phyloP scores from a whole-genome alignment of 2,329 filamentous ascomycete species.

The Chaetomiaceae sp. region DNA sequence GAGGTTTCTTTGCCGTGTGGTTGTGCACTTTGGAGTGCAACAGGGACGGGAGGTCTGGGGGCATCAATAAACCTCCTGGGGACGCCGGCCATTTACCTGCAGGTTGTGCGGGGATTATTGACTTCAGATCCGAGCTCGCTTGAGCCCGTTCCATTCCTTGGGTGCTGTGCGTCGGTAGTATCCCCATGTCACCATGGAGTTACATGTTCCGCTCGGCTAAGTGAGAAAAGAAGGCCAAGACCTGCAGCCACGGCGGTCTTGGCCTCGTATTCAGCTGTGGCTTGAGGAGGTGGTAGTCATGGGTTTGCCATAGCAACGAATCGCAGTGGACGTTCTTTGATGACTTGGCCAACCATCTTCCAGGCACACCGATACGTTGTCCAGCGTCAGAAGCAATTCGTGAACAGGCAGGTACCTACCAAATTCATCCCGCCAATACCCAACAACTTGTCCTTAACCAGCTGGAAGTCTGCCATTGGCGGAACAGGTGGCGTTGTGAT shows the following conservation, averaged over 20 bases:
- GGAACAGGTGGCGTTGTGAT: no score
- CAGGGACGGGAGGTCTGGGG: neutral
- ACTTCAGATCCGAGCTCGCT: neutral
- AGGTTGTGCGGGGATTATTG: neutral
- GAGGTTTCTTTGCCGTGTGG: no score
- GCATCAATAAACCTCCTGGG: neutral
- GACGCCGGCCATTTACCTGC: neutral
- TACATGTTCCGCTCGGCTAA: constrained; percentile 3
- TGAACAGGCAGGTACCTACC: no score
- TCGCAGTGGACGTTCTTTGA: neutral
- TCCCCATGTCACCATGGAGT: constrained; percentile 1
- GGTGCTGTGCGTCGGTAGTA: neutral
- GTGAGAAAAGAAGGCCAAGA: neutral
- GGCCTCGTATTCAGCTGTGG: constrained; percentile 8
- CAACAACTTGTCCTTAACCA: no score
- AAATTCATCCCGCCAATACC: no score
- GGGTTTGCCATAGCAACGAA: neutral
- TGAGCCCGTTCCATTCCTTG: neutral
- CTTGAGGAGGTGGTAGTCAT: neutral
- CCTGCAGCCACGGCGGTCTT: constrained; percentile 4
- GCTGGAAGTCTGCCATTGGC: no score
- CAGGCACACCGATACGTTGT: neutral
- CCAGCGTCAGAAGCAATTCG: no score
- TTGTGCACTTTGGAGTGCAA: neutral
- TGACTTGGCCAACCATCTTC: neutral